Evolutionary conservation across 2,329 filamentous ascomycete species (phyloP).

Genomic region (Elsinoe necatrix): DNA sequence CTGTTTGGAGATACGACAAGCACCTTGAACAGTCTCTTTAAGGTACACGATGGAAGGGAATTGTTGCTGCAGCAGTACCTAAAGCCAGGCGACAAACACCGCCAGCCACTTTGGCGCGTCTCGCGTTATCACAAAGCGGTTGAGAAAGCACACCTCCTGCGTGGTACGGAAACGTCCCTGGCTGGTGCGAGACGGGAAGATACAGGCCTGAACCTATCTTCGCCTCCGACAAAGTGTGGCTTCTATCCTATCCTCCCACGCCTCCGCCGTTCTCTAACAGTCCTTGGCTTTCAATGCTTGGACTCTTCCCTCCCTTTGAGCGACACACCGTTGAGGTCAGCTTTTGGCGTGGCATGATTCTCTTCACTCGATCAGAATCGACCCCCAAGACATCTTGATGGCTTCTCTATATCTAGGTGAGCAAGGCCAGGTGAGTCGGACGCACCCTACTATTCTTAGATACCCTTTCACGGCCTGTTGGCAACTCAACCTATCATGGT

Average conservation of each 20-base stretch:
- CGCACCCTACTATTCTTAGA: not conserved
- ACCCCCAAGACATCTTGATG: not conserved
- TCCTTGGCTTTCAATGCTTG: constrained; percentile 2
- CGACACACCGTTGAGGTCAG: not conserved
- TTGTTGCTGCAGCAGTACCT: too few species aligned
- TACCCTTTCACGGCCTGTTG: not conserved
- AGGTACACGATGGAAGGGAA: too few species aligned
- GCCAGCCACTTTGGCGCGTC: not conserved
- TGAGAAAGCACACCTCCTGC: not conserved
- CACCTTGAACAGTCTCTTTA: not conserved
- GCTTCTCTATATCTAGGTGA: constrained; percentile 5
- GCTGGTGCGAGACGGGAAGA: not conserved
- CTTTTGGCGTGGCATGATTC: not conserved
- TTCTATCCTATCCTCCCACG: not conserved
- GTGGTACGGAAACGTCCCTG: not conserved
- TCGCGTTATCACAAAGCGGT: not conserved
- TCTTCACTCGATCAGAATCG: not conserved
- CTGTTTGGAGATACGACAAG: not conserved
- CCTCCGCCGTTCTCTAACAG: not conserved
- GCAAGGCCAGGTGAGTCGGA: not conserved
- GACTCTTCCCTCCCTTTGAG: not conserved
- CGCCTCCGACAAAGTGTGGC: not conserved
- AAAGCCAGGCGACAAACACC: not conserved
- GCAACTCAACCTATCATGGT: not conserved
- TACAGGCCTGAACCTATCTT: not conserved